Conservation (phyloP, 2,329 filamentous ascomycete genomes). For the Aspergillus intermedius region DNA sequence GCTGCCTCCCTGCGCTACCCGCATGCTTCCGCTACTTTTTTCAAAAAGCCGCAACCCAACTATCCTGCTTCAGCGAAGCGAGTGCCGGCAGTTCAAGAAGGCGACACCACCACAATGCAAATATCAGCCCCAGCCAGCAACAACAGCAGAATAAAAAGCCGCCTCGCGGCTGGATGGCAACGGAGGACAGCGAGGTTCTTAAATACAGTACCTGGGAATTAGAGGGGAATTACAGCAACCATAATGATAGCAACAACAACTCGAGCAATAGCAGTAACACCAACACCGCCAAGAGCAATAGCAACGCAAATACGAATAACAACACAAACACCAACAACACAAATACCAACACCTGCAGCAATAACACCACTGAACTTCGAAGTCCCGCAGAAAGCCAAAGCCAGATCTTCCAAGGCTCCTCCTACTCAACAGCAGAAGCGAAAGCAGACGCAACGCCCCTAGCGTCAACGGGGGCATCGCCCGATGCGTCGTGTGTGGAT, state of each 20-base stretch:
- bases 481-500: neutral
- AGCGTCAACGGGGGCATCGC: neutral
- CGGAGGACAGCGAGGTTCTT: neutral
- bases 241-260: too few relatives aligned
- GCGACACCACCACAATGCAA: neutral
- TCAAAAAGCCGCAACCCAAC: conserved; percentile 8
- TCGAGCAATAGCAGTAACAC: too few relatives aligned
- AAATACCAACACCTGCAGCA: neutral
- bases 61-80: conserved; percentile 2
- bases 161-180: neutral
- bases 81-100: neutral
- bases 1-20: conserved; percentile 18
- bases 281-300: too few relatives aligned
- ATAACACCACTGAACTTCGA: conserved; percentile 1
- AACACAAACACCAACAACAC: too few relatives aligned
- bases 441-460: conserved; percentile 1
- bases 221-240: neutral
- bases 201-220: neutral
- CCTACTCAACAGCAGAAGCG: conserved; percentile 10
- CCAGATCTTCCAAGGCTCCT: conserved; percentile 5
- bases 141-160: neutral
- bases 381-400: conserved; percentile 6
- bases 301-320: too few relatives aligned
- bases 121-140: neutral
- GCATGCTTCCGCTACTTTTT: conserved; percentile 17